Base-by-base conservation (phyloP, 73 alveolate genomes). In the Stentor coeruleus region DNA sequence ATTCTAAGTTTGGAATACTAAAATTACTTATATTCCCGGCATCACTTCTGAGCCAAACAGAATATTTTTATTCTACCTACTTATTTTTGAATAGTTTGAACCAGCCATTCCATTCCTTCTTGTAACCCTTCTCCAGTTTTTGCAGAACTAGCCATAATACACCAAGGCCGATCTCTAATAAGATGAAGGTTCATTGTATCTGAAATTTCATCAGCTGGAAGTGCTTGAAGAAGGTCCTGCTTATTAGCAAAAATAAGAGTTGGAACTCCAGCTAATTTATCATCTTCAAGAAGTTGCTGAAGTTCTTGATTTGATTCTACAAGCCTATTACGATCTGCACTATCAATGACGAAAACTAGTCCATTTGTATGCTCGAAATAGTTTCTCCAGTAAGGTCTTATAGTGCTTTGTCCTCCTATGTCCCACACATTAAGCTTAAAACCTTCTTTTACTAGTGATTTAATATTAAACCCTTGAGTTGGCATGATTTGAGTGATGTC, bases 331-430 rank as follows among this genome's bases (percentile, higher is more conserved):
- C 88, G 81, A 55, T 82, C 88, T 15, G 59, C 66, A 81, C 82
- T 59, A 74, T 82, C 88, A 31, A 82, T 81, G 77, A 82, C 88
- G 36, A 42, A 82, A 81, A 82, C 66, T 66, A 82, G n/a, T n/a
- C n/a, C n/a, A n/a, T n/a, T n/a, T n/a, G n/a, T n/a, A n/a, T n/a
- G n/a, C n/a, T n/a, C n/a, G n/a, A n/a, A n/a, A n/a, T n/a, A n/a
- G n/a, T n/a, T n/a, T 38, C 74, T 81, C 66, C n/a, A n/a, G n/a
- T n/a, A n/a, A n/a, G n/a, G n/a, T n/a, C n/a, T n/a, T n/a, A n/a
- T n/a, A n/a, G 66, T 49, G 28, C 20, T 20, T 20, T 11, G 6
- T 49, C 66, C 66, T 11, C 6, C 6, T 11, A 49, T 11, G 66
- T 6, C 20, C 66, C 6, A 11, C 66, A 49, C 20, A 11, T 6